phyloP scores from a whole-genome alignment of 371 early-diverging fungal genomes.

The Apophysomyces ossiformis region DNA sequence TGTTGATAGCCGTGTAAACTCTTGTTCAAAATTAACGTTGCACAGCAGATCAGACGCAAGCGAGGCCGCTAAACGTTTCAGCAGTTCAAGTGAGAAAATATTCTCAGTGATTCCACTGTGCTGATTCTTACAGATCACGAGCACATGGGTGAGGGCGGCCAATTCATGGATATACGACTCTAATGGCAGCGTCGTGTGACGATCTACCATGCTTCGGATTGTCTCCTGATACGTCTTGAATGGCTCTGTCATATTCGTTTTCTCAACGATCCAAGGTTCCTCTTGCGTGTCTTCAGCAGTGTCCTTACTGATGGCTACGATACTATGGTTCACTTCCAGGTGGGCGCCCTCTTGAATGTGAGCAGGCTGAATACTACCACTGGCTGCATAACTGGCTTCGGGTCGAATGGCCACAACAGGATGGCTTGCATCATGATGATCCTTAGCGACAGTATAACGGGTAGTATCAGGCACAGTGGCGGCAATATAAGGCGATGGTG shows the following conservation, averaged over 20 bases:
- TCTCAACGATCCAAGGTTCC: slow-evolving; percentile 19
- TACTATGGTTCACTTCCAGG: not conserved
- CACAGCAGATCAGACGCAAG: too few species aligned
- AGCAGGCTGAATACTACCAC: not conserved
- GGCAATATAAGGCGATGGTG: not conserved
- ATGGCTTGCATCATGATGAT: too few species aligned
- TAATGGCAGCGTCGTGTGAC: slow-evolving; percentile 20
- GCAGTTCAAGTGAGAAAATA: too few species aligned
- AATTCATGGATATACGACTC: slow-evolving; percentile 30
- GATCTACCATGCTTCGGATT: slow-evolving; percentile 12
- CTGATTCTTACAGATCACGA: slow-evolving; percentile 24
- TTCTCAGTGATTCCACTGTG: slow-evolving; percentile 27
- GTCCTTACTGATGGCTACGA: slow-evolving; percentile 4
- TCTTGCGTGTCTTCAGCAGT: slow-evolving; percentile 3
- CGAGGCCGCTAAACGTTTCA: too few species aligned
- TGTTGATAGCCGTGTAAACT: too few species aligned
- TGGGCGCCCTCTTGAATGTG: not conserved
- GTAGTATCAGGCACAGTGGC: not conserved
- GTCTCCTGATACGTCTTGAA: slow-evolving; percentile 15
- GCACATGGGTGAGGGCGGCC: slow-evolving; percentile 26
- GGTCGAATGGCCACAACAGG: too few species aligned
- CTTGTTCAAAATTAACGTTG: too few species aligned
- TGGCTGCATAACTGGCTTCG: too few species aligned
- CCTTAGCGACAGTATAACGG: not conserved
- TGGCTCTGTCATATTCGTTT: slow-evolving; percentile 12